phyloP scores from a whole-genome alignment of 1,284 basidiomycete species.

The Schizophyllum amplum region DNA sequence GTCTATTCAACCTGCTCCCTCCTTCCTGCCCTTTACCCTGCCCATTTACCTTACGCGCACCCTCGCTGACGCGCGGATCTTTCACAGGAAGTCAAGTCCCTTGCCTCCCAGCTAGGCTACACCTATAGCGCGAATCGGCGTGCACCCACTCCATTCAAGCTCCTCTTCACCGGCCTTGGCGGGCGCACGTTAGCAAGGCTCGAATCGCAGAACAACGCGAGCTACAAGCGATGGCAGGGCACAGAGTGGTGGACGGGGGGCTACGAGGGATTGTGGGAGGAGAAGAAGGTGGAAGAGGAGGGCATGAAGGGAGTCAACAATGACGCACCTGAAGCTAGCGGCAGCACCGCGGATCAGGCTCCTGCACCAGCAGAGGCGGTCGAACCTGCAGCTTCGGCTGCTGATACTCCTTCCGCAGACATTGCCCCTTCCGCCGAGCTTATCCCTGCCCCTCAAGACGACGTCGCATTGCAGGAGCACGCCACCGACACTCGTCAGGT shows the following conservation, averaged over 20 bases:
- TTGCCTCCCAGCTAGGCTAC: constrained; percentile 84
- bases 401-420: no score
- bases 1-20: no score
- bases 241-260: constrained; percentile 77
- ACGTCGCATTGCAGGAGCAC: no score
- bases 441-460: no score
- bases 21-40: not conserved
- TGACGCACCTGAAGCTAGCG: constrained; percentile 6
- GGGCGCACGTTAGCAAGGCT: constrained; percentile 65
- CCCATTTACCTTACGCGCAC: not conserved
- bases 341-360: constrained; percentile 4
- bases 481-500: no score
- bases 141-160: constrained; percentile 60
- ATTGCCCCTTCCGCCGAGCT: not conserved
- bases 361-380: not conserved
- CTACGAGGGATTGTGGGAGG: constrained; percentile 61
- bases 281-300: no score
- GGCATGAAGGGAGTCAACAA: no score
- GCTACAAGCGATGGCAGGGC: constrained; percentile 73
- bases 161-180: constrained; percentile 77
- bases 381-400: no score
- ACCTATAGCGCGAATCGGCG: constrained; percentile 83
- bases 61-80: not conserved
- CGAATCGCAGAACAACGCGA: constrained; percentile 58
- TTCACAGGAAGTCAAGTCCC: constrained; percentile 77